Evolutionary conservation across 306 rosid genomes (phyloP).

Genomic region (Rosa multiflora): DNA sequence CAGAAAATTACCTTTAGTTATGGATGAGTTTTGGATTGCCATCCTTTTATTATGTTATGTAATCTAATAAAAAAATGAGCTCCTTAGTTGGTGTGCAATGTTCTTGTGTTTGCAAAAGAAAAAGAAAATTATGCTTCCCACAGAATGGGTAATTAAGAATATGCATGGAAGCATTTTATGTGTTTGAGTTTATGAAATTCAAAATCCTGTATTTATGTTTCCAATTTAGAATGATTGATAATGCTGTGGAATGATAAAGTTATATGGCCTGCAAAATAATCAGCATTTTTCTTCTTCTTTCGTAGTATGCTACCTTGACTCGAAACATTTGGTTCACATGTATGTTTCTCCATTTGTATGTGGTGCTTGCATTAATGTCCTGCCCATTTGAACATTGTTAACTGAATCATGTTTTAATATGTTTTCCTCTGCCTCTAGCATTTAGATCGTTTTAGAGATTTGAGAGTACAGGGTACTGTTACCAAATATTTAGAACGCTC

Average conservation of each 20-base stretch:
- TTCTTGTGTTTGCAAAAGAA: not conserved
- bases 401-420: not conserved
- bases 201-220: not conserved
- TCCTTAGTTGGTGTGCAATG: not conserved
- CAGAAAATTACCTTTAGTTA: not conserved
- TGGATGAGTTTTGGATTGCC: not conserved
- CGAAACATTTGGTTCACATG: not conserved
- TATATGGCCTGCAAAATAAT: not conserved
- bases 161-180: not conserved
- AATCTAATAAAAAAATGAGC: not conserved
- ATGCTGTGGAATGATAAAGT: not conserved
- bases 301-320: not conserved
- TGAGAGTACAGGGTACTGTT: not conserved
- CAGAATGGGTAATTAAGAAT: not conserved
- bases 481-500: not conserved
- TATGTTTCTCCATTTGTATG: not conserved
- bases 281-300: not conserved
- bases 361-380: not conserved
- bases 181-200: not conserved
- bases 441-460: constrained; percentile 5
- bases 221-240: not conserved
- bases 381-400: not conserved
- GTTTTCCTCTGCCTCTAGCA: not conserved
- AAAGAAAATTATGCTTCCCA: no score
- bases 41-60: not conserved